Evolutionary conservation across 169 alveolate genomes (phyloP), one percentile per base, ranked within the genome.

Genomic region (Cryptosporidium meleagridis): DNA sequence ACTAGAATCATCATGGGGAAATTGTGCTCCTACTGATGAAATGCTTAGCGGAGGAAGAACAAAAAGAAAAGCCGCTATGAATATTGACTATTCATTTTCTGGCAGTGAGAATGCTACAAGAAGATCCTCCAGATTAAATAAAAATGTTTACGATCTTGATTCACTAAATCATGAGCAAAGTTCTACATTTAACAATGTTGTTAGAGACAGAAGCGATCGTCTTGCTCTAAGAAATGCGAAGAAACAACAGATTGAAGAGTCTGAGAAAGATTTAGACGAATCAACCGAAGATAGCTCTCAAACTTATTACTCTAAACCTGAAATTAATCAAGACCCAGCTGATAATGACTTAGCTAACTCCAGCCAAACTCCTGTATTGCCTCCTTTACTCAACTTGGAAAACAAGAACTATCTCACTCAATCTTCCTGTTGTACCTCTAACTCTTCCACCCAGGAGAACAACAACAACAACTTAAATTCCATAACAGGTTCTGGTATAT

Each of bases 1-100:
- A 33, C 51, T 80, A 4, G 87, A 80, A 39, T 80, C 87, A 37
- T 80, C 87, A 12, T 80, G 87, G 87, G 87, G 87, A 6, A 80
- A 80, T 39, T 80, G 87, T 44, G 87, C 87, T 16, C 87, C 87
- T 16, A 80, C 87, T 29, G 87, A 80, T 62, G 87, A 59, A 26
- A 80, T 80, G 87, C 67, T 80, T n/a, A 39, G 67, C 26, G 87
- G 87, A 9, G 87, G 87, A 41, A 80, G 87, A 62, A 44, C 67
- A 26, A 80, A 65, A 37, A 80, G 87, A 65, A 80, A 80, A 45
- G 87, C 87, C 21, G 75, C 87, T 0, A 62, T 80, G 75, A 80
- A 80, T 35, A 29, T 80, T 18, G 87, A 80, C 48, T 80, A 80
- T 44, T 73, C 86, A 1, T 73, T 55, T 41, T 52, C 86, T 4